phyloP scores from a whole-genome alignment of 2,329 filamentous ascomycete genomes.

The Cladorrhinum sp. region DNA sequence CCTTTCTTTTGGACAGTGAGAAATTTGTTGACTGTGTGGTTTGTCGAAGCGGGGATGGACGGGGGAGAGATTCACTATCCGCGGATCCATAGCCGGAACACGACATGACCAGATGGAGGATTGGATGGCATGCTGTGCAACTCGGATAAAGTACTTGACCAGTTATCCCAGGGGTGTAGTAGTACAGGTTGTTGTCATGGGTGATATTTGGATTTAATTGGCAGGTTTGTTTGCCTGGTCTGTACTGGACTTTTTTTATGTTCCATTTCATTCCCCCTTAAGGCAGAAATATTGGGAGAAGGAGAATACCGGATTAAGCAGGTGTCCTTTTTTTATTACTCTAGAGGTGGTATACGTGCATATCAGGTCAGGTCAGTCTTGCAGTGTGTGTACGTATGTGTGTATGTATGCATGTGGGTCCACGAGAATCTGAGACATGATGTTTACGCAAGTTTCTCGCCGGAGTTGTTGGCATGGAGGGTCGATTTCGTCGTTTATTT shows the following conservation, averaged over 20 bases:
- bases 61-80: too few relatives aligned
- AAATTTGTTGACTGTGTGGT: neutral
- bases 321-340: too few relatives aligned
- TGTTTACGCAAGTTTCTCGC: neutral
- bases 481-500: neutral
- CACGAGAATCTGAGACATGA: neutral
- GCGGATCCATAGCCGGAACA: neutral
- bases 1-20: neutral
- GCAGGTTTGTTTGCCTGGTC: neutral
- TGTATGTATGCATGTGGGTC: neutral
- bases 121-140: neutral
- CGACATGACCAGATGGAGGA: neutral
- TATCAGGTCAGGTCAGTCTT: too few relatives aligned
- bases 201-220: too few relatives aligned
- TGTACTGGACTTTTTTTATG: neutral
- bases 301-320: neutral
- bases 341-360: too few relatives aligned
- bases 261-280: neutral
- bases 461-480: too few relatives aligned
- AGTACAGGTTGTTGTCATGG: neutral
- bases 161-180: neutral
- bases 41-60: neutral
- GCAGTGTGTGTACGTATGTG: neutral
- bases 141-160: neutral
- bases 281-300: neutral